phyloP scores from a whole-genome alignment of 768 basidiomycete species.

The Leucocoprinus leucothites region DNA sequence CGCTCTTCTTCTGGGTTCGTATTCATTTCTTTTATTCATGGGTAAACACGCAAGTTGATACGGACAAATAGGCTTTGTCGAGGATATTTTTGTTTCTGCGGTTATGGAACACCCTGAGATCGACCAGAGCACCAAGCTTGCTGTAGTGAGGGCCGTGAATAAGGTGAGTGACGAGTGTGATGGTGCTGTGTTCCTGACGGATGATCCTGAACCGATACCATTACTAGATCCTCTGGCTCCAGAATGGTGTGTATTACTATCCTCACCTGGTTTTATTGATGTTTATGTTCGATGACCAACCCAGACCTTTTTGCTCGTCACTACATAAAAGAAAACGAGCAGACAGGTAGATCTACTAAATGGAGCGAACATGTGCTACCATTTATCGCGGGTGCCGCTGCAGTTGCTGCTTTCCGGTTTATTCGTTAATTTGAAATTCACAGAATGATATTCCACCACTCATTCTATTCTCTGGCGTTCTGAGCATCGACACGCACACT shows the following conservation, averaged over 20 bases:
- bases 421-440: not conserved
- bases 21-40: not conserved
- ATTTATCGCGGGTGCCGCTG: not conserved
- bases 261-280: not conserved
- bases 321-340: slow-evolving; percentile 29
- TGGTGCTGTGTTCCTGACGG: not conserved
- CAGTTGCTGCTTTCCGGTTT: not conserved
- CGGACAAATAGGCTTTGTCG: slow-evolving; percentile 33
- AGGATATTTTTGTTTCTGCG: slow-evolving; percentile 39
- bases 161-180: slow-evolving; percentile 30
- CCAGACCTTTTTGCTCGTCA: slow-evolving; percentile 40
- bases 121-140: slow-evolving; percentile 33
- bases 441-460: no score
- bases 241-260: slow-evolving; percentile 26
- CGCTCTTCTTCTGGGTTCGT: slow-evolving; percentile 29
- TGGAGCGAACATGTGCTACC: slow-evolving; percentile 2
- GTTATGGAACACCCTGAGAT: slow-evolving; percentile 38
- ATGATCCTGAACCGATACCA: not conserved
- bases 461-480: no score
- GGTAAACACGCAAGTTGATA: not conserved
- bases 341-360: not conserved
- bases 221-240: slow-evolving; percentile 44
- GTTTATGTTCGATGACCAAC: not conserved
- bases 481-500: no score
- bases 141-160: slow-evolving; percentile 38